Percentiles rank a stretch among this genome's conserved stretches.
Evolutionary conservation across 1,139 yeast species (phyloP).

Genomic region (Hyphopichia burtonii): DNA sequence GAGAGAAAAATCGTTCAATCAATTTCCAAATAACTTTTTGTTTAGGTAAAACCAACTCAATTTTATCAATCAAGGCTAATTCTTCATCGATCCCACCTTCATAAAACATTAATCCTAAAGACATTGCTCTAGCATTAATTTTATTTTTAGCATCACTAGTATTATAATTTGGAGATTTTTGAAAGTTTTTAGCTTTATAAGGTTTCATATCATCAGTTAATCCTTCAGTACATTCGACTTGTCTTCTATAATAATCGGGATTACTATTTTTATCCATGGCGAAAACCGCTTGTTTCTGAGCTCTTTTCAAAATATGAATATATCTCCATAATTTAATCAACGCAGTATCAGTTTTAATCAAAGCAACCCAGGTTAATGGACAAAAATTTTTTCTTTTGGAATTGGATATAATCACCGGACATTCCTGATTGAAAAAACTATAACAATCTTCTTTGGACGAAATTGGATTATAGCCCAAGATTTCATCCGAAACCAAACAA

Average conservation of each 20-base stretch:
- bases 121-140: conserved; percentile 22
- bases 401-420: conserved; percentile 14
- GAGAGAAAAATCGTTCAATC: conserved; percentile 41
- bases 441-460: conserved; percentile 24
- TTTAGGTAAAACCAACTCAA: conserved; percentile 40
- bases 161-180: not conserved
- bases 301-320: conserved; percentile 8
- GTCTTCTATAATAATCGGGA: not conserved
- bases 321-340: conserved; percentile 14
- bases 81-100: conserved; percentile 33
- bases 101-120: conserved; percentile 29
- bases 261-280: not conserved
- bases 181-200: not conserved
- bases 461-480: conserved; percentile 12
- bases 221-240: not conserved
- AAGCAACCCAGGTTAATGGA: conserved; percentile 1
- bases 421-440: conserved; percentile 33
- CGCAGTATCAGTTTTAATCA: conserved; percentile 3
- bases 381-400: conserved; percentile 3
- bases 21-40: conserved; percentile 42
- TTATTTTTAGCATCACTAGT: conserved; percentile 6
- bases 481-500: not conserved
- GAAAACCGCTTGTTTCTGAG: conserved; percentile 1
- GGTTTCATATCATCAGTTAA: conserved; percentile 3
- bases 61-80: conserved; percentile 17